Evolutionary conservation across 345 rosid genomes (phyloP), one percentile per base, ranked within the genome.

Genomic region (Hevea brasiliensis): DNA sequence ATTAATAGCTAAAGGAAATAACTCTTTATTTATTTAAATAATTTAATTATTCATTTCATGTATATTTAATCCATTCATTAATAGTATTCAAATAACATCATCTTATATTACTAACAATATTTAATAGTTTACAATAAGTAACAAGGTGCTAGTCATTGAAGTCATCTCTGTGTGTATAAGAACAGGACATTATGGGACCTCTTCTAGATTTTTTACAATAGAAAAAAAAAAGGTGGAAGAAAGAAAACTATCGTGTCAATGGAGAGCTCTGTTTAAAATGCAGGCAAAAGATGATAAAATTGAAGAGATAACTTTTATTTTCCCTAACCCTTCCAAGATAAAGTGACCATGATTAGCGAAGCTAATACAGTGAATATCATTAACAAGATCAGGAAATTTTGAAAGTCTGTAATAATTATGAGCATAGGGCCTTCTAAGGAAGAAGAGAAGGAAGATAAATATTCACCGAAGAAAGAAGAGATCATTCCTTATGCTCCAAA

Each of bases 291-390:
- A 86, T 84, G 66, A 87, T 85, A 89, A 79, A 72, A 77, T 77
- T 77, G 91, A 82, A 72, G 89, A 89, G 74, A 80, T 85, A 67
- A 81, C 86, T 13, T 83, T 85, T 18, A 77, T 82, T 24, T 81
- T 74, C 41, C 86, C 82, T 0, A 87, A 85, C 79, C 75, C 83
- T 0, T 62, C 86, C 1, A 85, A 87, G 77, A 72, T 70, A 84
- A 81, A 0, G 91, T 78, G 51, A 82, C 87, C 0, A 84, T 87
- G 35, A 75, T 78, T 2, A 87, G 87, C n/a, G 89, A 81, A 41
- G 91, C 89, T 59, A 88, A 85, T 78, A 87, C 91, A 0, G 80
- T 81, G 66, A 77, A 57, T 79, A 79, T 85, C 87, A 80, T 84
- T 29, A 68, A 78, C 58, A 72, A 72, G 68, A 83, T 87, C 6